Evolutionary conservation across 225 moss, liverwort and hornwort genomes (phyloP).

Genomic region (Pleurozium schreberi): DNA sequence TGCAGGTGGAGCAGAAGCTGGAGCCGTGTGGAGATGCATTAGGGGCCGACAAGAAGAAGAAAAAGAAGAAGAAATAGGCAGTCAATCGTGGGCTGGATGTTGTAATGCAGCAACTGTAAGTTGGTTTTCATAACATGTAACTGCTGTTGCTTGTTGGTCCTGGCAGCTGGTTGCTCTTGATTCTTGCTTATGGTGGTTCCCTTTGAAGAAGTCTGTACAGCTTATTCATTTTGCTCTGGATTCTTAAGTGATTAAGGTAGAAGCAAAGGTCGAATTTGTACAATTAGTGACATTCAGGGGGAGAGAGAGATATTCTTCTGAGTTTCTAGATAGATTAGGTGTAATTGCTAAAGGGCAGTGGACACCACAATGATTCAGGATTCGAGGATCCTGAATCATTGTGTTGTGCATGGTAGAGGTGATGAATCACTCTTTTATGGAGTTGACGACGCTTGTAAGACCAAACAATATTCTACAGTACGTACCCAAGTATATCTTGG

Average conservation of each 20-base stretch:
- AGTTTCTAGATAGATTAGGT: not conserved
- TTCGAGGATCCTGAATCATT: not conserved
- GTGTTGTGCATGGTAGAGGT: not conserved
- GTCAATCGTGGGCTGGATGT: not conserved
- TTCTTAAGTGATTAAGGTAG: not conserved
- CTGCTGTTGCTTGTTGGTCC: not conserved
- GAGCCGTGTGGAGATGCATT: constrained; percentile 7
- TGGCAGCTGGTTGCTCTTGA: not conserved
- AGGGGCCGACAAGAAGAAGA: constrained; percentile 27
- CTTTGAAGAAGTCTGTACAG: not conserved
- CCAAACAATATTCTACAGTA: not conserved
- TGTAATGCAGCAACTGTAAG: not conserved
- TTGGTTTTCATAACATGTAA: not conserved
- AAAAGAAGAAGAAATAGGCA: constrained; percentile 24
- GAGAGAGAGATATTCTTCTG: not conserved
- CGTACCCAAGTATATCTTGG: not conserved
- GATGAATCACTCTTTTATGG: not conserved
- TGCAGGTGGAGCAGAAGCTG: constrained; percentile 15
- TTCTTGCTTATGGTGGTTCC: not conserved
- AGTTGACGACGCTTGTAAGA: not conserved
- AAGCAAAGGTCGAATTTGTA: not conserved
- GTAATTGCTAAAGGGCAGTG: not conserved
- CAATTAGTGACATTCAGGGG: not conserved
- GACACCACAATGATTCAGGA: not conserved
- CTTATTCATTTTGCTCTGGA: not conserved